A percentile compares a stretch with the other conserved stretches of the same genome.
Evolutionary conservation across 495 filamentous ascomycete species (phyloP).

Genomic region (Xylaria nigripes): DNA sequence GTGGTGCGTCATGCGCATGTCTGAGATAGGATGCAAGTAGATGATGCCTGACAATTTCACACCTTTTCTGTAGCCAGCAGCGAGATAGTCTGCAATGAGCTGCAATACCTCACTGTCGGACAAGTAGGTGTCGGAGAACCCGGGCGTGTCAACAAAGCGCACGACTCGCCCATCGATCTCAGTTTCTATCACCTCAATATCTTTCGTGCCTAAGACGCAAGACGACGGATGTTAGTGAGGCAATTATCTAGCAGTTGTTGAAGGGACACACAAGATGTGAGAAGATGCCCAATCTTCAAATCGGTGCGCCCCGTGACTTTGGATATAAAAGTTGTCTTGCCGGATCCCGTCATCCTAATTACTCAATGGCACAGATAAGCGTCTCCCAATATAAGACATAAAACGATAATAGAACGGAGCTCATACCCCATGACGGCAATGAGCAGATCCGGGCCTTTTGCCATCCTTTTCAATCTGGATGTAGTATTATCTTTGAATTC

Average conservation of each 20-base stretch:
- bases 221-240: neutral
- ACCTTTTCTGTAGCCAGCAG: slow-evolving; percentile 9
- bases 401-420: neutral
- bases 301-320: slow-evolving; percentile 21
- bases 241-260: neutral
- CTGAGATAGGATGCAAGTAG: slow-evolving; percentile 41
- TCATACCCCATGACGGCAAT: slow-evolving; percentile 25
- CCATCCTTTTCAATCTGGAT: neutral
- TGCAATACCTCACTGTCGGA: slow-evolving; percentile 33
- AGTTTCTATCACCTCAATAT: slow-evolving; percentile 17
- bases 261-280: slow-evolving; percentile 24
- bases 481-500: slow-evolving; percentile 4
- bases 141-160: slow-evolving; percentile 35
- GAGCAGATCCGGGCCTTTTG: slow-evolving; percentile 9
- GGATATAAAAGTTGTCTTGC: slow-evolving; percentile 38
- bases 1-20: slow-evolving; percentile 32
- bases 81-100: slow-evolving; percentile 31
- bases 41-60: slow-evolving; percentile 29
- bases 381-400: neutral
- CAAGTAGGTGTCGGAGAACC: slow-evolving; percentile 36
- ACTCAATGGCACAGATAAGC: neutral
- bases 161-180: slow-evolving; percentile 17
- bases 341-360: slow-evolving; percentile 29
- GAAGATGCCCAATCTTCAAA: slow-evolving; percentile 22
- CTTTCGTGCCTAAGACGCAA: slow-evolving; percentile 13